A percentile compares a stretch with the other conserved stretches of the same genome.
Evolutionary conservation across 371 early-diverging fungal species (phyloP).

Genomic region (Mucor indicus): DNA sequence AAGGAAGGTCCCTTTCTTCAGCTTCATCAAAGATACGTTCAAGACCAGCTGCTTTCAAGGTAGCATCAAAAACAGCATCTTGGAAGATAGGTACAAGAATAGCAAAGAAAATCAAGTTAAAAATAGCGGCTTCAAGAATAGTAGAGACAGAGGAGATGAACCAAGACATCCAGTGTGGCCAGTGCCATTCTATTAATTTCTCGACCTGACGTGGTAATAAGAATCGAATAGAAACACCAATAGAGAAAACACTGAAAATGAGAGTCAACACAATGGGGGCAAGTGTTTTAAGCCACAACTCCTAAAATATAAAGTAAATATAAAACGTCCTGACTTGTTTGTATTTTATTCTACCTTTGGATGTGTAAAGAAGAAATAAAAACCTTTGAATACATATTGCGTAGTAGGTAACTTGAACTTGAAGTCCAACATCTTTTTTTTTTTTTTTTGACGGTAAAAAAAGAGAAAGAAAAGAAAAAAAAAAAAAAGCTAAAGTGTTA

Average conservation of each 20-base stretch:
- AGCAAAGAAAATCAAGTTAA: slow-evolving; percentile 44
- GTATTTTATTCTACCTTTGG: slow-evolving; percentile 28
- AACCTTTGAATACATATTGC: slow-evolving; percentile 35
- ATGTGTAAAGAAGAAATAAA: slow-evolving; percentile 40
- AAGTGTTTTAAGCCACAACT: slow-evolving; percentile 30
- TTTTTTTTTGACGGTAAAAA: neutral
- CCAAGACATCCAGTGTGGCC: slow-evolving; percentile 51
- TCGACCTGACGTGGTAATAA: slow-evolving; percentile 30
- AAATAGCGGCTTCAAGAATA: slow-evolving; percentile 40
- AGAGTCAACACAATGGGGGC: slow-evolving; percentile 26
- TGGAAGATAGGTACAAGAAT: slow-evolving; percentile 49
- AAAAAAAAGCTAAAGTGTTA: neutral
- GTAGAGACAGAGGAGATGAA: slow-evolving; percentile 37
- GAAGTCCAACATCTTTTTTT: too few species aligned
- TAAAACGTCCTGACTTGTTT: neutral
- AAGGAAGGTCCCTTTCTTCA: slow-evolving; percentile 13
- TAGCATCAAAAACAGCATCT: slow-evolving; percentile 48
- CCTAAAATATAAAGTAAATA: neutral
- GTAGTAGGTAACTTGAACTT: too few species aligned
- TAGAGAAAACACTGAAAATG: slow-evolving; percentile 20
- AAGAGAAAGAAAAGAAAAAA: slow-evolving; percentile 1
- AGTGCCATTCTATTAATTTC: slow-evolving; percentile 39
- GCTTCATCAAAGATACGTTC: slow-evolving; percentile 34
- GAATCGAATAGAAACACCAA: slow-evolving; percentile 20
- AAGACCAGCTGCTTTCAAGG: slow-evolving; percentile 36